Evolutionary conservation across 352 stramenopile genomes (phyloP).

Genomic region (Phytophthora syringae): DNA sequence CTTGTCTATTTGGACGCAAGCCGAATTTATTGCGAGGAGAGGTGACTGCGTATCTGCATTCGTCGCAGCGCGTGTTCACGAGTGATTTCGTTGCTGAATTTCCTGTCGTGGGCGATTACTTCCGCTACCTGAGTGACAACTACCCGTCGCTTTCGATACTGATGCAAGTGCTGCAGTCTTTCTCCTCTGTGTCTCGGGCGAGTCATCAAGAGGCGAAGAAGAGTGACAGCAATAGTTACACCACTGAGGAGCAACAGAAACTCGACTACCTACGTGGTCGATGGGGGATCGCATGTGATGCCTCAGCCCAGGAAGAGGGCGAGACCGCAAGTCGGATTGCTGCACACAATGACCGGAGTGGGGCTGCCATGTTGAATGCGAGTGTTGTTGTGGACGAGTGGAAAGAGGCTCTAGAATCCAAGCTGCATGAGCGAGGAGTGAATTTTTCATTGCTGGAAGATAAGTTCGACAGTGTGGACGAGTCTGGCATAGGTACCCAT

Average conservation of each 20-base stretch:
- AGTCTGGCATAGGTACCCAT: neutral
- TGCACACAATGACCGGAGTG: slow-evolving; percentile 29
- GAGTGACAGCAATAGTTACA: slow-evolving; percentile 11
- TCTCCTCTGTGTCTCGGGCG: slow-evolving; percentile 38
- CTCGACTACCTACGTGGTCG: slow-evolving; percentile 34
- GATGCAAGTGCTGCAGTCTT: slow-evolving; percentile 66
- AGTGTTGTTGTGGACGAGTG: slow-evolving; percentile 43
- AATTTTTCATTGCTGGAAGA: slow-evolving; percentile 51
- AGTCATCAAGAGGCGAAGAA: slow-evolving; percentile 15
- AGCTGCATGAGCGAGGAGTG: slow-evolving; percentile 31
- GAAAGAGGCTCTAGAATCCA: slow-evolving; percentile 34
- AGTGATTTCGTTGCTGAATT: slow-evolving; percentile 65
- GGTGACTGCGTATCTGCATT: slow-evolving; percentile 73
- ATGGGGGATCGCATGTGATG: slow-evolving; percentile 26
- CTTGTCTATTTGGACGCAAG: slow-evolving; percentile 50
- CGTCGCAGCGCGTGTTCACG: slow-evolving; percentile 56
- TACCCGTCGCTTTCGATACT: slow-evolving; percentile 66
- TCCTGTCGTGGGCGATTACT: slow-evolving; percentile 66
- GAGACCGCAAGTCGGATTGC: slow-evolving; percentile 23
- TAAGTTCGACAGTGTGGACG: slow-evolving; percentile 25
- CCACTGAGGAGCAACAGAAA: slow-evolving; percentile 30
- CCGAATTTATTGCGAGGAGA: slow-evolving; percentile 60
- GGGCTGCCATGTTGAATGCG: slow-evolving; percentile 34
- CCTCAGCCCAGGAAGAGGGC: neutral
- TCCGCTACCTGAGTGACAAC: slow-evolving; percentile 68